phyloP scores from a whole-genome alignment of 31 red algal species.

The Porphyra umbilicalis region DNA sequence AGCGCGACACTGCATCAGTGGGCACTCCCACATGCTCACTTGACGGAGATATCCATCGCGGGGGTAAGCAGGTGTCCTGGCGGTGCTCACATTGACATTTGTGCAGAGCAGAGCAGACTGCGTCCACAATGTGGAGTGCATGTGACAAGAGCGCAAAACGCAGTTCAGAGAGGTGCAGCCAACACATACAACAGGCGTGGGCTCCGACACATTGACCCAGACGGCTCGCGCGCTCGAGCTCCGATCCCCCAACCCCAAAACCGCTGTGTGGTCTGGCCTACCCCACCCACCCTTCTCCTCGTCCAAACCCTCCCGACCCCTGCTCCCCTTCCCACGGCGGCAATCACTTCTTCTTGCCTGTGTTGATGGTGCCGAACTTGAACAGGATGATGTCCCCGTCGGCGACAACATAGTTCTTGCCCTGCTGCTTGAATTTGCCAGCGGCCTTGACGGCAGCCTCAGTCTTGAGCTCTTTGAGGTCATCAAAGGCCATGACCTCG shows the following conservation, averaged over 20 bases:
- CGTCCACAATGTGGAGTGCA: too few relatives aligned
- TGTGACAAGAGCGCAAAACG: too few relatives aligned
- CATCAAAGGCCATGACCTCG: slow-evolving; percentile 86
- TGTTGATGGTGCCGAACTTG: slow-evolving; percentile 68
- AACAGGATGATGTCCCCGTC: slow-evolving; percentile 97
- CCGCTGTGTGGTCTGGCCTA: not conserved
- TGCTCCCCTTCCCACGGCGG: not conserved
- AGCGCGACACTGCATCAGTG: too few relatives aligned
- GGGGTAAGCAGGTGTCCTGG: too few relatives aligned
- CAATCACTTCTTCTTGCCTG: slow-evolving; percentile 28
- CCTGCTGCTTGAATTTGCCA: slow-evolving; percentile 95
- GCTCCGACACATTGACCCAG: not conserved
- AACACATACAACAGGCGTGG: not conserved
- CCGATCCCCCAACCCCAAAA: too few relatives aligned
- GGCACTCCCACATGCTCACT: too few relatives aligned
- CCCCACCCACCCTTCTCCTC: not conserved
- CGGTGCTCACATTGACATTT: too few relatives aligned
- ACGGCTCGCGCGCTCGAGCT: not conserved
- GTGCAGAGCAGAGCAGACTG: too few relatives aligned
- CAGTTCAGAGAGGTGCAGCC: not conserved
- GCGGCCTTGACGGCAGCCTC: slow-evolving; percentile 77
- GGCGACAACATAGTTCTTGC: slow-evolving; percentile 78
- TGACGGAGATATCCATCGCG: too few relatives aligned
- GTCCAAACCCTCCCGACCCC: not conserved
- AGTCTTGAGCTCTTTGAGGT: slow-evolving; percentile 63